Evolutionary conservation across 306 rosid species (phyloP), one percentile per base, ranked within the genome.

Genomic region (Glycine latifolia): DNA sequence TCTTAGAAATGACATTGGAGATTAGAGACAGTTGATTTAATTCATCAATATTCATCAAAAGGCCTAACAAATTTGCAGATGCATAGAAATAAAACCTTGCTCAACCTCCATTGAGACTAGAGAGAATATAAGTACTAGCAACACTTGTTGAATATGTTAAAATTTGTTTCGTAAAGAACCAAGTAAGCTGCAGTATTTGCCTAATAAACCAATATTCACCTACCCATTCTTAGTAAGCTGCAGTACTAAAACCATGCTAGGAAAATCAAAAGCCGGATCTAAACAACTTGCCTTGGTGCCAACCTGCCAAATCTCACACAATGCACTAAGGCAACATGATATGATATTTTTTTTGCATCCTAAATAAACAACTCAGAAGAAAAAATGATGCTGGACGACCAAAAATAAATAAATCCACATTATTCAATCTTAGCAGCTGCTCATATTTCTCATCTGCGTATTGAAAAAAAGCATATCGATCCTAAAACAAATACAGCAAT

Each of bases 401-500:
- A 39, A 71, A 43, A 58, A 68, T 2, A 46, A 7, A 15, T 61
- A 65, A 5, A 37, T 70, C 54, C 75, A 69, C 49, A 67, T 26
- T 35, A 69, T 17, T 70, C 67, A 76, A 49, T 76, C 66, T 39
- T 9, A n/a, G 48, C 73, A 82, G 16, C 53, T 43, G 46, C 52
- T 73, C 53, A 60, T 67, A 56, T 41, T 49, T 83, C 75, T 72
- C 69, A 72, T 77, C 78, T 15, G 75, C 50, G 59, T 73, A 60
- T 71, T 8, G 9, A 58, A 74, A 59, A 49, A 68, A 44, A 53
- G 52, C 66, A 82, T 53, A 84, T 33, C 61, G 56, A 61, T 83
- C 62, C 89, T 67, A 26, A 63, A 58, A 77, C 71, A 76, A 78
- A 74, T 76, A 71, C 63, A 82, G 58, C 31, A 7, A 65, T 47